A percentile compares a stretch with the other conserved stretches of the same genome.
Conservation (phyloP, 257 asterid species). For the Fraxinus quadrangulata region DNA sequence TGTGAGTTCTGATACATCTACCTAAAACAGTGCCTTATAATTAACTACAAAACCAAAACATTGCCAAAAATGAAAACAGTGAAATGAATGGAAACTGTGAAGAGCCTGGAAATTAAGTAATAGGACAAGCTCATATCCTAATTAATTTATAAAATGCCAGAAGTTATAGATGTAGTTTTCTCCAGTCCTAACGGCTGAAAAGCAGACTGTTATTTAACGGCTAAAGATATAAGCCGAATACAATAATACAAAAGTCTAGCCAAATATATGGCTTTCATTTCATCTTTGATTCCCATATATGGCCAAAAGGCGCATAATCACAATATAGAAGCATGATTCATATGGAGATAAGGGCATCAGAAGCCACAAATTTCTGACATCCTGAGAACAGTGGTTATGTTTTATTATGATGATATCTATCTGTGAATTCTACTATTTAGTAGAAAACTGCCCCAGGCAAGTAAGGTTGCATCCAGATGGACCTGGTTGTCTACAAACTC, state of each 20-base stretch:
- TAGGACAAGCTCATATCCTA: not conserved
- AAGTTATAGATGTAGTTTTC: slow-evolving; percentile 6
- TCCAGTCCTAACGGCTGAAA: not conserved
- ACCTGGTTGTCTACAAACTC: not conserved
- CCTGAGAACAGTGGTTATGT: slow-evolving; percentile 4
- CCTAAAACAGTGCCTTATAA: slow-evolving; percentile 49
- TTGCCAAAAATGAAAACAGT: slow-evolving; percentile 20
- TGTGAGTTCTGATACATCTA: slow-evolving; percentile 70
- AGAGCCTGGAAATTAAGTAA: slow-evolving; percentile 14
- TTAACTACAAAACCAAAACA: slow-evolving; percentile 19
- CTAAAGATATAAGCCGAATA: not conserved
- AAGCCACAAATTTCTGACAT: not conserved
- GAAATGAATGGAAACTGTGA: slow-evolving; percentile 22
- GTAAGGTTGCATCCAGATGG: not conserved
- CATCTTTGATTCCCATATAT: slow-evolving; percentile 4
- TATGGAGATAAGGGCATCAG: not conserved
- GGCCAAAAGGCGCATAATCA: not conserved
- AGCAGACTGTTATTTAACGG: slow-evolving; percentile 7
- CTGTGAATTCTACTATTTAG: not conserved
- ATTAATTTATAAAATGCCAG: slow-evolving; percentile 4
- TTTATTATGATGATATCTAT: not conserved
- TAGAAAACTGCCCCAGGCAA: not conserved
- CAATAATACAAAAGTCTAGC: not conserved
- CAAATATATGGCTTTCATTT: slow-evolving; percentile 15
- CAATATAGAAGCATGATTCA: not conserved